Evolutionary conservation across 345 rosid species (phyloP).

Genomic region (Noccaea bulbosa): DNA sequence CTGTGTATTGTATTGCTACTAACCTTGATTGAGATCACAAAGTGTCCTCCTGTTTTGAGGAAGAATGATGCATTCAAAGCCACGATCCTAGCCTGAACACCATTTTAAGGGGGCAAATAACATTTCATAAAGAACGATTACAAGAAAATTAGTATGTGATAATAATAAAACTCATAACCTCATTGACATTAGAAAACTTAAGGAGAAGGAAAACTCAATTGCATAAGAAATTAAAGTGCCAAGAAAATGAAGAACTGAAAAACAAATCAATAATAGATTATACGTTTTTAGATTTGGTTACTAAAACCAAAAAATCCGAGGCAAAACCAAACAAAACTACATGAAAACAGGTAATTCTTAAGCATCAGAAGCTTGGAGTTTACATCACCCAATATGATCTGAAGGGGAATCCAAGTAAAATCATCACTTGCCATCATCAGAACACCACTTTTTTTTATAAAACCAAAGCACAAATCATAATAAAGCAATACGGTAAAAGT

Average conservation of each 20-base stretch:
- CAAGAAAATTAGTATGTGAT: background rate
- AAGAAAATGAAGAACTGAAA: background rate
- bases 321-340: background rate
- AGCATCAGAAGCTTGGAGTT: conserved; percentile 57
- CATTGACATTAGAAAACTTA: conserved; percentile 2
- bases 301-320: background rate
- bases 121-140: background rate
- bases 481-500: background rate
- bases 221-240: background rate
- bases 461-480: background rate
- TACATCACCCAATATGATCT: conserved; percentile 62
- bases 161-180: background rate
- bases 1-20: conserved; percentile 18
- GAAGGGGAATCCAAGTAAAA: conserved; percentile 75
- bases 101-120: background rate
- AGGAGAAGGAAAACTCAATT: background rate
- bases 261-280: background rate
- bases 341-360: background rate
- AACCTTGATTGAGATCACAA: conserved; percentile 98
- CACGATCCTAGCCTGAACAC: conserved; percentile 83
- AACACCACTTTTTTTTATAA: background rate
- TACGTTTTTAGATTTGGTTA: background rate
- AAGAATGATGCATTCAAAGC: conserved; percentile 86
- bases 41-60: conserved; percentile 92
- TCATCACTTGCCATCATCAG: conserved; percentile 53